Evolutionary conservation across 2,329 filamentous ascomycete species (phyloP).

Genomic region (Colletotrichum sp.): DNA sequence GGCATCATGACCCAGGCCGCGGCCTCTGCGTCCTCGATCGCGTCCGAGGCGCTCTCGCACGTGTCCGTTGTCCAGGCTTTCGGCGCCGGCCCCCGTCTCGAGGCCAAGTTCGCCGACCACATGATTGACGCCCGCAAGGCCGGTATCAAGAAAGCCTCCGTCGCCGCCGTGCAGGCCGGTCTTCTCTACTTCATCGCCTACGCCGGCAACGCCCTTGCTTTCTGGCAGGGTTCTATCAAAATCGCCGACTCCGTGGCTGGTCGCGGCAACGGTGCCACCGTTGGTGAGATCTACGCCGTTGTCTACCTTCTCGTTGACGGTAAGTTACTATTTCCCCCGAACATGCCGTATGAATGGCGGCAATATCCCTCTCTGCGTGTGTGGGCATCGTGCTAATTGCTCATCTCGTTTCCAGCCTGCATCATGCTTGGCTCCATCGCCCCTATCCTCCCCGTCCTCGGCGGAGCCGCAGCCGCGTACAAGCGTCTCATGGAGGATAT

Average conservation of each 20-base stretch:
- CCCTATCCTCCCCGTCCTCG: conserved; percentile 63
- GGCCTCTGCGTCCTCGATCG: conserved; percentile 65
- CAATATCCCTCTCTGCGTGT: neutral
- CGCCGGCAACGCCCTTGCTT: conserved; percentile 67
- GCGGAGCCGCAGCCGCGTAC: conserved; percentile 58
- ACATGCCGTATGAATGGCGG: neutral
- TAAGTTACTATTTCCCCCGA: conserved; percentile 11
- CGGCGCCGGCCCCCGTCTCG: conserved; percentile 62
- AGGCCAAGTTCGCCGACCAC: conserved; percentile 53
- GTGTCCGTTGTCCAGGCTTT: conserved; percentile 69
- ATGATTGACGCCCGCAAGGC: conserved; percentile 50
- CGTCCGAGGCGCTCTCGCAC: conserved; percentile 65
- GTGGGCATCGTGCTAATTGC: conserved; percentile 20
- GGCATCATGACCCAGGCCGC: conserved; percentile 56
- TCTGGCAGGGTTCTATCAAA: conserved; percentile 65
- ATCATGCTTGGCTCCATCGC: conserved; percentile 64
- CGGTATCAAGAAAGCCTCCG: conserved; percentile 61
- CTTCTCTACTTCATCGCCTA: conserved; percentile 71
- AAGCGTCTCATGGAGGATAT: conserved; percentile 60
- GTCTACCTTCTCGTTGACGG: conserved; percentile 60
- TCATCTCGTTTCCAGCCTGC: conserved; percentile 39
- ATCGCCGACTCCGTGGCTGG: conserved; percentile 33
- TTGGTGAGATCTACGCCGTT: conserved; percentile 58
- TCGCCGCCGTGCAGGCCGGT: conserved; percentile 62
- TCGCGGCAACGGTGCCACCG: conserved; percentile 38